Percentiles rank a stretch among this genome's conserved stretches.
Evolutionary conservation across 352 stramenopile genomes (phyloP).

Genomic region (Globisporangium takayamanum): DNA sequence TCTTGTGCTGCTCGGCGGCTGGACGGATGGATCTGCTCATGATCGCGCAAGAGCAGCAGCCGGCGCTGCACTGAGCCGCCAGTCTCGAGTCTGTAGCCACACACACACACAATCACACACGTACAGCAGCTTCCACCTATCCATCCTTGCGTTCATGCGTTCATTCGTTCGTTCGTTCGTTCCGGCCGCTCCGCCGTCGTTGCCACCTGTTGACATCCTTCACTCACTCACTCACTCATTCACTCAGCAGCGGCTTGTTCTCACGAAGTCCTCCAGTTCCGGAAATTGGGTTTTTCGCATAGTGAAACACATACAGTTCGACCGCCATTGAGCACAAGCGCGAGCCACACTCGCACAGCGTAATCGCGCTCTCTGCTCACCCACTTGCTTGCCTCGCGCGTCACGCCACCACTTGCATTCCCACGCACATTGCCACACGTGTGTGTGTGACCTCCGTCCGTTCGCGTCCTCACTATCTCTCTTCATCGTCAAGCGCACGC

Average conservation of each 20-base stretch:
- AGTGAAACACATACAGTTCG: too few species aligned
- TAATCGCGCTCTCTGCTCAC: too few species aligned
- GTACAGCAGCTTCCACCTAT: background rate
- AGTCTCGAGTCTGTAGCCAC: background rate
- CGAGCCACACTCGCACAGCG: too few species aligned
- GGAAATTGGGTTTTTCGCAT: background rate
- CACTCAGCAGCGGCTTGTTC: background rate
- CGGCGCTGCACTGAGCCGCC: background rate
- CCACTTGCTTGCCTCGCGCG: too few species aligned
- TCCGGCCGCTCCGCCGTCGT: background rate
- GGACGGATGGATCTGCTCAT: constrained; percentile 2
- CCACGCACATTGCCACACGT: too few species aligned
- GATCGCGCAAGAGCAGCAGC: background rate
- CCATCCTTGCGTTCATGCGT: too few species aligned
- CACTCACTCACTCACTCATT: too few species aligned
- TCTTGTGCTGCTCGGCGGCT: background rate
- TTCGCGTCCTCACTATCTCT: too few species aligned
- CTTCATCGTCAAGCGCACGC: too few species aligned
- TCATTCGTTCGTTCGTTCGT: background rate
- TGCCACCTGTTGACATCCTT: background rate
- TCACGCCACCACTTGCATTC: too few species aligned
- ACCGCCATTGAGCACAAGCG: background rate
- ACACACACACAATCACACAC: background rate
- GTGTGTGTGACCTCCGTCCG: too few species aligned
- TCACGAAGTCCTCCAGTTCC: background rate